Evolutionary conservation across 2,329 filamentous ascomycete species (phyloP).

Genomic region (Rachicladosporium sp.): DNA sequence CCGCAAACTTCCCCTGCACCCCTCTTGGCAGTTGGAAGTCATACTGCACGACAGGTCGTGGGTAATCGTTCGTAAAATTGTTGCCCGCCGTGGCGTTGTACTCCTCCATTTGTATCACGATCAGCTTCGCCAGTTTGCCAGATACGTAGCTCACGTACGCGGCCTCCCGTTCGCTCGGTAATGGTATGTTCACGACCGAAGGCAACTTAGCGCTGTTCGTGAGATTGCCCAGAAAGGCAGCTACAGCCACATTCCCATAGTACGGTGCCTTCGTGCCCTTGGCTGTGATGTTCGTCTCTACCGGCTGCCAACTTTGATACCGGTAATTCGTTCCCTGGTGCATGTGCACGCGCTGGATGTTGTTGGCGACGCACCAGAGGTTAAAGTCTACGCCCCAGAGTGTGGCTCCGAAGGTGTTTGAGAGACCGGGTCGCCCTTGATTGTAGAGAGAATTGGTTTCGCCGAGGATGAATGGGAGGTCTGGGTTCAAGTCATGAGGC

Average conservation of each 20-base stretch:
- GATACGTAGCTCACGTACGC: slow-evolving; percentile 46
- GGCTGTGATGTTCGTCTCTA: slow-evolving; percentile 37
- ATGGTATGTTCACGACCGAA: slow-evolving; percentile 35
- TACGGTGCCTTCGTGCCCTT: slow-evolving; percentile 52
- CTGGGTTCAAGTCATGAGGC: slow-evolving; percentile 16
- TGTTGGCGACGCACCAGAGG: slow-evolving; percentile 43
- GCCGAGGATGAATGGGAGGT: slow-evolving; percentile 43
- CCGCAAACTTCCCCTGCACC: slow-evolving; percentile 17
- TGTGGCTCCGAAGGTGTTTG: slow-evolving; percentile 53
- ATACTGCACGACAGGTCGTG: slow-evolving; percentile 29
- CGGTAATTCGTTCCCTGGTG: slow-evolving; percentile 53
- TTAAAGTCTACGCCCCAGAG: slow-evolving; percentile 54
- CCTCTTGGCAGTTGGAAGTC: slow-evolving; percentile 28
- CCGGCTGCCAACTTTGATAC: slow-evolving; percentile 50
- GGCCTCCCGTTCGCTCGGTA: slow-evolving; percentile 31
- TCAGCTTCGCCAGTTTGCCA: slow-evolving; percentile 33
- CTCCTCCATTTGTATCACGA: slow-evolving; percentile 45
- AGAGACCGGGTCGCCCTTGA: slow-evolving; percentile 48
- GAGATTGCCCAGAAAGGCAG: slow-evolving; percentile 41
- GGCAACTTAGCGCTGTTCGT: slow-evolving; percentile 19
- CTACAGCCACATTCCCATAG: slow-evolving; percentile 49
- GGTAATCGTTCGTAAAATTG: slow-evolving; percentile 32
- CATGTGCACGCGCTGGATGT: slow-evolving; percentile 49
- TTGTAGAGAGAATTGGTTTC: slow-evolving; percentile 53
- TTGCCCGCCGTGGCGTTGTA: slow-evolving; percentile 37